phyloP scores from a whole-genome alignment of 495 filamentous ascomycete genomes.

The Pseudevernia furfuracea region DNA sequence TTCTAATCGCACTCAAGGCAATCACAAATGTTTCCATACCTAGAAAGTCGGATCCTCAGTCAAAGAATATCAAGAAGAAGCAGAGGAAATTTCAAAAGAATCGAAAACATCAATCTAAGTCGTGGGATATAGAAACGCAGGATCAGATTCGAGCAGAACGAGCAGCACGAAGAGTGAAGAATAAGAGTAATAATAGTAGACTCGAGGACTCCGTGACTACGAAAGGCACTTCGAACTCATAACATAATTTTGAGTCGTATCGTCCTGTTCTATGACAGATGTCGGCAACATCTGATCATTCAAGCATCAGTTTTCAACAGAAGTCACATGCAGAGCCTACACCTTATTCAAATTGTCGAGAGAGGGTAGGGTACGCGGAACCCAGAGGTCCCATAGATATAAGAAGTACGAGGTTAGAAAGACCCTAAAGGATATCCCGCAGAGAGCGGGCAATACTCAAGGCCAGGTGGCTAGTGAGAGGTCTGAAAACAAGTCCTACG shows the following conservation, averaged over 20 bases:
- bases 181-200: background rate
- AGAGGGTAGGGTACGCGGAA: too few relatives aligned
- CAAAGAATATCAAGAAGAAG: conserved; percentile 8
- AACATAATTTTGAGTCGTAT: background rate
- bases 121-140: background rate
- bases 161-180: conserved; percentile 3
- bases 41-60: background rate
- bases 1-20: background rate
- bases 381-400: too few relatives aligned
- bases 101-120: background rate
- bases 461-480: too few relatives aligned
- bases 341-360: too few relatives aligned
- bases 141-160: background rate
- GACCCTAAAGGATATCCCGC: too few relatives aligned
- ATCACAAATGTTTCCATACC: background rate
- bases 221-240: background rate
- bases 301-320: too few relatives aligned
- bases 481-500: too few relatives aligned
- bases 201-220: conserved; percentile 1
- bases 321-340: too few relatives aligned
- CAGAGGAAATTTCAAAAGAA: background rate
- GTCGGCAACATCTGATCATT: background rate
- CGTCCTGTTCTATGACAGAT: background rate
- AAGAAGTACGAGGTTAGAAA: too few relatives aligned
- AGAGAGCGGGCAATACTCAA: too few relatives aligned